Base-by-base conservation (phyloP, 306 rosid species). In the Hylodesmum podocarpum region DNA sequence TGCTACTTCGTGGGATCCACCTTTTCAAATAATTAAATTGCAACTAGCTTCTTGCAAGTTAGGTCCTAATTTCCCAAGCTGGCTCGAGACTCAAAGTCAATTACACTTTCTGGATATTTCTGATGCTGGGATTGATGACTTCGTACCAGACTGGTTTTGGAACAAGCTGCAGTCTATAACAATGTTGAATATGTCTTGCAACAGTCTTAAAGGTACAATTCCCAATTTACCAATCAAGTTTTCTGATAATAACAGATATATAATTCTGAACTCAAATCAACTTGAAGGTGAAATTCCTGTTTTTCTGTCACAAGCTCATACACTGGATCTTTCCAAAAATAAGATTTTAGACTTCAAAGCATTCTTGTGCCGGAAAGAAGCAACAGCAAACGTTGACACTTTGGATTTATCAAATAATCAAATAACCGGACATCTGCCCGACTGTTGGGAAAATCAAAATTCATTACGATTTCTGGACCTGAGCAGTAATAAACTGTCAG, bases 101-200 rank as follows among this genome's bases (percentile, higher is more conserved):
- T 12, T 75, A 1, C 0, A 0, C 0, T 0, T 0, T 3, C n/a
- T 73, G 0, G 39, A 73, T 37, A 58, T 66, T 44, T 55, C 80
- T 2, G 1, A 66, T 66, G 39, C 27, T 4, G n/a, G 36, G 3
- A 47, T 80, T 43, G 9, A 10, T 2, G 76, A 62, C 58, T n/a
- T 0, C 6, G 31, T 74, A 4, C 80, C 80, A 0, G 46, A 66
- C 0, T 47, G 78, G 66, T 70, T 79, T 79, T 79, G 83, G 83
- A 4, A 3, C 3, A 46, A 25, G 2, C 24, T 10, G 0, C 46
- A 25, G 8, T 11, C 11, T 18, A 6, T 25, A 0, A 0, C 0
- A 0, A 0, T 0, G 1, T 0, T 79, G 47, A 27, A 79, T 72
- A 71, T 79, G 15, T 71, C 67, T 47, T 1, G 27, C 37, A 79